Evolutionary conservation across 768 basidiomycete species (phyloP).

Genomic region (Clitopilus passeckerianus): DNA sequence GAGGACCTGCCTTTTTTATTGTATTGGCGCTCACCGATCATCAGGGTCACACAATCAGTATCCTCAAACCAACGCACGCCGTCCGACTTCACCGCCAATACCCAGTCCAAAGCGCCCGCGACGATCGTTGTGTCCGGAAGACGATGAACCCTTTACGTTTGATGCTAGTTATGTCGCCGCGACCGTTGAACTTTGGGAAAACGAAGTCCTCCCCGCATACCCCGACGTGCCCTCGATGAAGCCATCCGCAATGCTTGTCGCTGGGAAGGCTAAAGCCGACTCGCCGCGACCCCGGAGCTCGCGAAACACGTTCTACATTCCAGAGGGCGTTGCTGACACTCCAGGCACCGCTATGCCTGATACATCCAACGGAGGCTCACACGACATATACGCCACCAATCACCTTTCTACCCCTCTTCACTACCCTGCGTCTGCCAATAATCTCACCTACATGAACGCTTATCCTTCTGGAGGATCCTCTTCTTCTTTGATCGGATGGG

Average conservation of each 20-base stretch:
- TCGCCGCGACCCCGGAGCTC: constrained; percentile 7
- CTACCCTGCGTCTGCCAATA: constrained; percentile 2
- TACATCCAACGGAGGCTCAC: neutral
- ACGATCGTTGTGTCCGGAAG: constrained; percentile 14
- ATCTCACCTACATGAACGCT: constrained; percentile 14
- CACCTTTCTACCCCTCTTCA: neutral
- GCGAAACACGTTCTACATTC: neutral
- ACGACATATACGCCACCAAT: neutral
- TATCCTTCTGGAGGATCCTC: constrained; percentile 20
- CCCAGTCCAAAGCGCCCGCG: constrained; percentile 7
- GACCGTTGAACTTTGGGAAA: constrained; percentile 25
- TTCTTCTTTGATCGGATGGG: constrained; percentile 46
- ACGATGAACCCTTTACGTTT: constrained; percentile 32
- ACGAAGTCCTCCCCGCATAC: constrained; percentile 28
- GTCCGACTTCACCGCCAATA: neutral
- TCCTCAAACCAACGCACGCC: neutral
- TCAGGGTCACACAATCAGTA: neutral
- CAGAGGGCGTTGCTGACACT: neutral
- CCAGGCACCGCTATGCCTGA: neutral
- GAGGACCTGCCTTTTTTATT: neutral
- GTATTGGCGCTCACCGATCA: neutral
- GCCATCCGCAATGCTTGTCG: constrained; percentile 4
- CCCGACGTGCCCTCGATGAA: constrained; percentile 20
- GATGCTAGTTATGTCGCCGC: constrained; percentile 28
- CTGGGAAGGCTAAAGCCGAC: constrained; percentile 4